Evolutionary conservation across 352 stramenopile genomes (phyloP).

Genomic region (Globisporangium nagaii): DNA sequence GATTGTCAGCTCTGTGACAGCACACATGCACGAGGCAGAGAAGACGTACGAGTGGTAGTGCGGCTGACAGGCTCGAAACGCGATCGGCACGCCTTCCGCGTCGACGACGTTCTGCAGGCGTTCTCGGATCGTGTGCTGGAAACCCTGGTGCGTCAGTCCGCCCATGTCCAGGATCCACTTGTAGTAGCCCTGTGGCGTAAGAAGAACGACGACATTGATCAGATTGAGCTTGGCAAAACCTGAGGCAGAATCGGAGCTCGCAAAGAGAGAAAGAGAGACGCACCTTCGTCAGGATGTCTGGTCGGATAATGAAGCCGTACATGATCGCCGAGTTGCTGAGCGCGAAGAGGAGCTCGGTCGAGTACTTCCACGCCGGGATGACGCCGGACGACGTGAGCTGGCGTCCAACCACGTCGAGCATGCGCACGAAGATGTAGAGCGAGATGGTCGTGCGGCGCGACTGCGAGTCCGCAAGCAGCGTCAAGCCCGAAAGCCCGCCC

Average conservation of each 20-base stretch:
- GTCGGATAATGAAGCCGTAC: slow-evolving; percentile 69
- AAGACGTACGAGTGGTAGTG: slow-evolving; percentile 76
- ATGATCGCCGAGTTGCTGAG: slow-evolving; percentile 72
- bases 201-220: no score
- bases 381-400: slow-evolving; percentile 48
- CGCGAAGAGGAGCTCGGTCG: slow-evolving; percentile 68
- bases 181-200: slow-evolving; percentile 76
- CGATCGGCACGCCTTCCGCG: slow-evolving; percentile 21
- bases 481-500: slow-evolving; percentile 48
- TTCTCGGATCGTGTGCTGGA: slow-evolving; percentile 63
- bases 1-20: no score
- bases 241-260: no score
- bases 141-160: slow-evolving; percentile 52
- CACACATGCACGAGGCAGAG: no score
- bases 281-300: slow-evolving; percentile 63
- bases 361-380: slow-evolving; percentile 55
- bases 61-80: slow-evolving; percentile 76
- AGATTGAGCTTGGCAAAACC: no score
- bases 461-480: slow-evolving; percentile 60
- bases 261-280: neutral
- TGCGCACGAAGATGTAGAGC: slow-evolving; percentile 82
- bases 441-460: slow-evolving; percentile 60
- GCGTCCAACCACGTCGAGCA: slow-evolving; percentile 73
- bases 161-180: slow-evolving; percentile 76
- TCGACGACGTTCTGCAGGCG: slow-evolving; percentile 44